Conservation (phyloP, 352 stramenopile genomes). For the Phytophthora tentaculata region DNA sequence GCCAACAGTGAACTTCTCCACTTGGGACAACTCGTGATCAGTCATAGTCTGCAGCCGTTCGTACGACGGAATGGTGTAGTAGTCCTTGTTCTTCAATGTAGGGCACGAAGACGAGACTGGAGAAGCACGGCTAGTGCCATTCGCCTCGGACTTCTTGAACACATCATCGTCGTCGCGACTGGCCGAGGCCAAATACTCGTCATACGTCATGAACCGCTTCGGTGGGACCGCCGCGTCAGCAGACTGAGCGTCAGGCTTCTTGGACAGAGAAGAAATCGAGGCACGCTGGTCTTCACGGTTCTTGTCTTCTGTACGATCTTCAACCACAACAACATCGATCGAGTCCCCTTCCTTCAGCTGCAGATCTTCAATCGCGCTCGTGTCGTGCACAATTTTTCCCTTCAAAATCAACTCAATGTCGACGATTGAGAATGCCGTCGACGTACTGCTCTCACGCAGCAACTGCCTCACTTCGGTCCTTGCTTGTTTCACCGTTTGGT, state of each 20-base stretch:
- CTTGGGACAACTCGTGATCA: slow-evolving; percentile 67
- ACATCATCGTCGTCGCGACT: slow-evolving; percentile 61
- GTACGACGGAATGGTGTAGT: slow-evolving; percentile 81
- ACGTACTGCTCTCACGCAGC: slow-evolving; percentile 49
- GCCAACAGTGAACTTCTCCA: slow-evolving; percentile 81
- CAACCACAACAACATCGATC: slow-evolving; percentile 75
- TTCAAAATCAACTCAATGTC: slow-evolving; percentile 73
- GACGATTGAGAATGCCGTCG: slow-evolving; percentile 39
- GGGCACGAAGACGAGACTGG: slow-evolving; percentile 57
- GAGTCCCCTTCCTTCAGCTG: slow-evolving; percentile 69
- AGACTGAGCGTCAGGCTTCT: slow-evolving; percentile 35
- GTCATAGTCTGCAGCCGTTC: slow-evolving; percentile 75
- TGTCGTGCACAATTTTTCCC: slow-evolving; percentile 63
- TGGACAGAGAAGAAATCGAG: slow-evolving; percentile 35
- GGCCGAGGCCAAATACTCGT: slow-evolving; percentile 77
- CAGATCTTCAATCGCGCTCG: slow-evolving; percentile 50
- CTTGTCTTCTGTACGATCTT: slow-evolving; percentile 46
- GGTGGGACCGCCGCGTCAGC: slow-evolving; percentile 34
- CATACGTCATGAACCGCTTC: slow-evolving; percentile 83
- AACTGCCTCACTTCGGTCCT: slow-evolving; percentile 66
- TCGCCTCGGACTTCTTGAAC: slow-evolving; percentile 33
- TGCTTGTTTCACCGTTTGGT: slow-evolving; percentile 62
- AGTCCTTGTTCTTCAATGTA: slow-evolving; percentile 74
- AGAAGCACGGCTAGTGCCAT: not conserved
- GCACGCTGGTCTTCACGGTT: slow-evolving; percentile 32